Evolutionary conservation across 176 grass and related monocot genomes (phyloP).

Genomic region (Puya raimondii): DNA sequence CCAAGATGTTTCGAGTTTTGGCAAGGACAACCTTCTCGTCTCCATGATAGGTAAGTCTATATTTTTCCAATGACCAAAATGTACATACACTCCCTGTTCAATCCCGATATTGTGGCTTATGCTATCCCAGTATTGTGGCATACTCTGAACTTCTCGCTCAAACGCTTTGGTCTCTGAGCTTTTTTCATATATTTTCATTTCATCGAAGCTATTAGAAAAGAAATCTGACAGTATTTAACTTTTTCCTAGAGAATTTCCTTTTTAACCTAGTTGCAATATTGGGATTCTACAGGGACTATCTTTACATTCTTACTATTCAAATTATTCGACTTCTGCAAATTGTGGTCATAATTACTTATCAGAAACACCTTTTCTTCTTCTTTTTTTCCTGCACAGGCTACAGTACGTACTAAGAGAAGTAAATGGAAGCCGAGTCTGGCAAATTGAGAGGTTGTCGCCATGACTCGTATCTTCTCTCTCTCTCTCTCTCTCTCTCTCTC

Average conservation of each 20-base stretch:
- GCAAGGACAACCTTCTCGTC: slow-evolving; percentile 90
- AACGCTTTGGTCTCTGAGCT: no score
- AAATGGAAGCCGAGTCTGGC: slow-evolving; percentile 45
- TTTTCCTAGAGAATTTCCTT: no score
- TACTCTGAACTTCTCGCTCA: no score
- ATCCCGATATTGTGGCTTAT: no score
- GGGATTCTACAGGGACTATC: no score
- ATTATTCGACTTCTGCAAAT: background rate
- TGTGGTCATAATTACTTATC: background rate
- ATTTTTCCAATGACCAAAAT: background rate
- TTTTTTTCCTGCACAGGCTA: slow-evolving; percentile 36
- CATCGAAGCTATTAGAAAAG: no score
- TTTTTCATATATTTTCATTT: no score
- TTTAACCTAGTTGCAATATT: no score
- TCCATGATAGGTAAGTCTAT: slow-evolving; percentile 73
- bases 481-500: background rate
- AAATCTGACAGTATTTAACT: no score
- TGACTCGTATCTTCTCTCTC: slow-evolving; percentile 16
- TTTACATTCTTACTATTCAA: background rate
- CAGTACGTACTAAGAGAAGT: slow-evolving; percentile 41
- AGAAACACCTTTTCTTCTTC: background rate
- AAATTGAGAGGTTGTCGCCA: slow-evolving; percentile 70
- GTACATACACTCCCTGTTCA: no score
- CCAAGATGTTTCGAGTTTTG: slow-evolving; percentile 78
- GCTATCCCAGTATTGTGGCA: no score